phyloP scores from a whole-genome alignment of 2,329 filamentous ascomycete genomes.

The Fusarium nurragi region DNA sequence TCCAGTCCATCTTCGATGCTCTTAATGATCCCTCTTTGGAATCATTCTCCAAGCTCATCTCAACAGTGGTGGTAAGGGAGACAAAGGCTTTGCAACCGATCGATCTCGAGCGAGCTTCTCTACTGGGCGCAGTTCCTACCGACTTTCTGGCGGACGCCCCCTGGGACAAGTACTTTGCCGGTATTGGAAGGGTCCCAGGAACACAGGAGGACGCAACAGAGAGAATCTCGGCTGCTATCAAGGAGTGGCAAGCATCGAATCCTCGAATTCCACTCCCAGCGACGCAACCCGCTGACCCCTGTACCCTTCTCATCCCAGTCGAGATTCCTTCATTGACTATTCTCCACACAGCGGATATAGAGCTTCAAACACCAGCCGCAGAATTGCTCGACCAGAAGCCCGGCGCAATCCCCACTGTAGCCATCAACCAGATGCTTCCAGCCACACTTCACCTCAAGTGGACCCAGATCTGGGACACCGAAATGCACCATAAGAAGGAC shows the following conservation, averaged over 20 bases:
- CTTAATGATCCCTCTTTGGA: constrained; percentile 54
- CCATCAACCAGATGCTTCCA: constrained; percentile 71
- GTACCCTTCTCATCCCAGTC: constrained; percentile 86
- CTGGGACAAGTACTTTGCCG: constrained; percentile 62
- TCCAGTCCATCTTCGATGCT: constrained; percentile 53
- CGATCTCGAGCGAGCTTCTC: constrained; percentile 65
- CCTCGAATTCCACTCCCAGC: constrained; percentile 43
- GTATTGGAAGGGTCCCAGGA: constrained; percentile 56
- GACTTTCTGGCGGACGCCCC: constrained; percentile 55
- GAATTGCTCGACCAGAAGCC: constrained; percentile 44
- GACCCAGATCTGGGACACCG: constrained; percentile 70
- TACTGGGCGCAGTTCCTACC: constrained; percentile 63
- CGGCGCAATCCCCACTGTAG: constrained; percentile 57
- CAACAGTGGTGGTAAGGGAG: constrained; percentile 56
- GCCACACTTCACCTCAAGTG: constrained; percentile 70
- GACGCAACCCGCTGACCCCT: constrained; percentile 48
- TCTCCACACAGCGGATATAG: constrained; percentile 80
- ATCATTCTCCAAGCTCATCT: constrained; percentile 59
- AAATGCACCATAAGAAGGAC: constrained; percentile 53
- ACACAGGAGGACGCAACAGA: constrained; percentile 47
- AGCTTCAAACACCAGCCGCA: constrained; percentile 55
- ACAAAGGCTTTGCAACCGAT: constrained; percentile 57
- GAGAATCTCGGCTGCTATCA: constrained; percentile 45
- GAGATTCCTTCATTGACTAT: constrained; percentile 86
- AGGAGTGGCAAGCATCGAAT: constrained; percentile 47